Percentiles rank a stretch among this genome's conserved stretches.
These are phyloP conservation scores for Elasticomyces elasticus DNA, from an alignment of 495 filamentous ascomycete species.

Conservation along the genomic window DNA sequence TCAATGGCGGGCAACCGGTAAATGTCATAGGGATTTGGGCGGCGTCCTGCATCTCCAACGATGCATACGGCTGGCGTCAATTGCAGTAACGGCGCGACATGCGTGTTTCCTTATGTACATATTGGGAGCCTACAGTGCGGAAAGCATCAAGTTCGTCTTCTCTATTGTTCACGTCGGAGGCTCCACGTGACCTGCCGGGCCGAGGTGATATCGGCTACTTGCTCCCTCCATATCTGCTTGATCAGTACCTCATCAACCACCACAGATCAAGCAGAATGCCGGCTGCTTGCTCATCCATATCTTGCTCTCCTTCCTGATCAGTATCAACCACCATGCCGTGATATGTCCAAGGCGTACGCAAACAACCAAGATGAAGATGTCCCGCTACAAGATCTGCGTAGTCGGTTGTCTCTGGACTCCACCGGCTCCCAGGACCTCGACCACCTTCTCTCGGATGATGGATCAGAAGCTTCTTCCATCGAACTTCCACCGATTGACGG, in stretches of 20 bases:
- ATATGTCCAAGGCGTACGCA: not conserved
- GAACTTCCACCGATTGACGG: constrained; percentile 14
- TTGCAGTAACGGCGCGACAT: not conserved
- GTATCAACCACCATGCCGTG: not conserved
- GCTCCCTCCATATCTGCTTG: no score
- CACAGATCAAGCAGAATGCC: no score
- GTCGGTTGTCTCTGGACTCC: constrained; percentile 5
- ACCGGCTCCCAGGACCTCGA: constrained; percentile 1
- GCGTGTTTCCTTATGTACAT: not conserved
- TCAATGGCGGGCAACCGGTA: no score
- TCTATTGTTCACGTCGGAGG: no score
- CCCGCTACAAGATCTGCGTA: not conserved
- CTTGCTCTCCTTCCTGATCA: not conserved
- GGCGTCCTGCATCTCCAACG: no score
- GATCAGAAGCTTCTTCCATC: not conserved
- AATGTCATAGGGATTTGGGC: no score
- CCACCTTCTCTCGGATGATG: constrained; percentile 3
- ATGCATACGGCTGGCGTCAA: not conserved
- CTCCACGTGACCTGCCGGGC: no score
- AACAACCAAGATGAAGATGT: not conserved
- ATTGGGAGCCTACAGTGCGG: not conserved
- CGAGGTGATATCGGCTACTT: no score
- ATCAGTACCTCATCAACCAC: no score
- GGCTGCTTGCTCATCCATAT: no score
- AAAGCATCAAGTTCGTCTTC: not conserved